Evolutionary conservation across 768 basidiomycete species (phyloP).

Genomic region (Pleurotus platypus): DNA sequence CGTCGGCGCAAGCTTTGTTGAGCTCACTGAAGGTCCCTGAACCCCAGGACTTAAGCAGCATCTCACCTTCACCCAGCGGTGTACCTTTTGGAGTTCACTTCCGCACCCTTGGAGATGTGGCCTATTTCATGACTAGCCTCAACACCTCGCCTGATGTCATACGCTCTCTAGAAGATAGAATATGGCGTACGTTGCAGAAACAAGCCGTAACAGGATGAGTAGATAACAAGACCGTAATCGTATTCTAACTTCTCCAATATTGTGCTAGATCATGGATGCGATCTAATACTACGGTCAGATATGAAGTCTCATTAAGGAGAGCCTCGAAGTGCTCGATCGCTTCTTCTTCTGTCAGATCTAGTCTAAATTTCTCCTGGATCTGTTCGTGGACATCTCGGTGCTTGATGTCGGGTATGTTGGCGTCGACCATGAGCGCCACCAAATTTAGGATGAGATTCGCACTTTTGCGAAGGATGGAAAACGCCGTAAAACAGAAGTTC

Average conservation of each 20-base stretch:
- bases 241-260: constrained; percentile 72
- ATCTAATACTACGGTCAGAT: constrained; percentile 90
- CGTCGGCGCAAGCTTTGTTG: constrained; percentile 63
- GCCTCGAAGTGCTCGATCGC: constrained; percentile 97
- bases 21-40: constrained; percentile 37
- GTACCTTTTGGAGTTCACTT: constrained; percentile 72
- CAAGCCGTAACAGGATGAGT: neutral
- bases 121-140: constrained; percentile 90
- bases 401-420: constrained; percentile 97
- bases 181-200: constrained; percentile 37
- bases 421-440: constrained; percentile 95
- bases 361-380: constrained; percentile 94
- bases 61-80: constrained; percentile 47
- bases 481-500: constrained; percentile 95
- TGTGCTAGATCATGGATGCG: constrained; percentile 90
- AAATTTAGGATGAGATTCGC: constrained; percentile 96
- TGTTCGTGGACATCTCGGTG: constrained; percentile 83
- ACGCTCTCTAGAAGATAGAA: constrained; percentile 58
- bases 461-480: constrained; percentile 92
- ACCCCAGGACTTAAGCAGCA: constrained; percentile 11
- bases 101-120: constrained; percentile 85
- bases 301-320: constrained; percentile 90
- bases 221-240: neutral
- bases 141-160: constrained; percentile 59
- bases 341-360: constrained; percentile 93